A percentile compares a stretch with the other conserved stretches of the same genome.
Conservation (phyloP, 1,284 basidiomycete genomes). For the Trametes sp. region DNA sequence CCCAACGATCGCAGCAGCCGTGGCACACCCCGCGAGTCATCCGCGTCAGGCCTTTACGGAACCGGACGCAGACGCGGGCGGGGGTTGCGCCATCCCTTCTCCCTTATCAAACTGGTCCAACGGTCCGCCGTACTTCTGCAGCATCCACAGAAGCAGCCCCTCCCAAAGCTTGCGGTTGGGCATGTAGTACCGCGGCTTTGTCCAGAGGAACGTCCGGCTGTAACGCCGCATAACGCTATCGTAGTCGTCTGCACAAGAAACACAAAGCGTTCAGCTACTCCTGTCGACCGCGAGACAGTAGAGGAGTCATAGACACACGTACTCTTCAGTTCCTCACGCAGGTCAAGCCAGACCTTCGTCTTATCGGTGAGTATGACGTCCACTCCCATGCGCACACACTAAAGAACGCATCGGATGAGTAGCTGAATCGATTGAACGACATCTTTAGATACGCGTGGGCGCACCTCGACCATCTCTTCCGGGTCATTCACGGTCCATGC, state of each 20-base stretch:
- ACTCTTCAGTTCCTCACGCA: constrained; percentile 75
- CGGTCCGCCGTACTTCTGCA: constrained; percentile 40
- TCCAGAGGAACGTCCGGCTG: constrained; percentile 81
- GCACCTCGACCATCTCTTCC: constrained; percentile 92
- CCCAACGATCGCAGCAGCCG: not conserved
- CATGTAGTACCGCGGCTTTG: constrained; percentile 66
- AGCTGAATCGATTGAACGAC: not conserved
- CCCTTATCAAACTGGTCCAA: constrained; percentile 32
- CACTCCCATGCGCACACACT: constrained; percentile 92
- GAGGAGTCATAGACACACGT: constrained; percentile 42
- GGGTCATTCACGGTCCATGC: constrained; percentile 97
- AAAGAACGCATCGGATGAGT: constrained; percentile 14
- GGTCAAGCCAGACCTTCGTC: constrained; percentile 78
- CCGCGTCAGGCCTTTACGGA: constrained; percentile 20
- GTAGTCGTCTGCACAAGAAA: constrained; percentile 61
- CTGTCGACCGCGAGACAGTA: not conserved
- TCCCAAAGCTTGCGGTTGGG: constrained; percentile 46
- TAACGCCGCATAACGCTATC: constrained; percentile 66
- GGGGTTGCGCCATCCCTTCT: constrained; percentile 1
- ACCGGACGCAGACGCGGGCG: constrained; percentile 13
- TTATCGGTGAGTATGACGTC: constrained; percentile 91
- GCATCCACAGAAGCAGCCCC: constrained; percentile 6
- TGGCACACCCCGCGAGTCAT: constrained; percentile 4
- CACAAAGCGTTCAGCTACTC: constrained; percentile 4
- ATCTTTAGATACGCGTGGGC: constrained; percentile 37